Conservation (phyloP, 2,329 filamentous ascomycete species). For the Cyanodermella asteris region DNA sequence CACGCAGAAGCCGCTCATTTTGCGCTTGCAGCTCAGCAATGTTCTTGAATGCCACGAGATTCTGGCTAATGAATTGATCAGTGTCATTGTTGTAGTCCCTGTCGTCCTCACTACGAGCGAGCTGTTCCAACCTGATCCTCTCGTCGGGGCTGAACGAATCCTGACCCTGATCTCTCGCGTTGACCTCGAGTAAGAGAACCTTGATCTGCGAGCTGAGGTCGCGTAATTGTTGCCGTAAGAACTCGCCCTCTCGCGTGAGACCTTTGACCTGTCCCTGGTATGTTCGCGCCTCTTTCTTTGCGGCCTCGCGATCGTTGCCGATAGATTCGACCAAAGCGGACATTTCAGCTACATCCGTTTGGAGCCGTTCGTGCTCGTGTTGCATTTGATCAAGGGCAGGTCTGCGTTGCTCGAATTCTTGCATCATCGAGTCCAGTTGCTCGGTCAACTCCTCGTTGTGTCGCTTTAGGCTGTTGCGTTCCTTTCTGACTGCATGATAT, state of each 20-base stretch:
- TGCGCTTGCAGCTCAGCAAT: slow-evolving; percentile 68
- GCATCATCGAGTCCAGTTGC: slow-evolving; percentile 68
- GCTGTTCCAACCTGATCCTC: slow-evolving; percentile 49
- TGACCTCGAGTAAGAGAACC: slow-evolving; percentile 68
- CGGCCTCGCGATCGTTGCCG: slow-evolving; percentile 56
- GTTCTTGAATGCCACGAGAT: slow-evolving; percentile 74
- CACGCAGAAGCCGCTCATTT: slow-evolving; percentile 63
- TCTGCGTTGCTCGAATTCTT: slow-evolving; percentile 61
- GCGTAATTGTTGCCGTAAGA: slow-evolving; percentile 66
- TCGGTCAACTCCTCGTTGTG: slow-evolving; percentile 51
- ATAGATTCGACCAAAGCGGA: slow-evolving; percentile 67
- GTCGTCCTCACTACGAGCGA: slow-evolving; percentile 53
- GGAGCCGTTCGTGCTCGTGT: slow-evolving; percentile 57
- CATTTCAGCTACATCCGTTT: slow-evolving; percentile 62
- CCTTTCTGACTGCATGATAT: too few relatives aligned
- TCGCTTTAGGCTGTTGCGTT: slow-evolving; percentile 36
- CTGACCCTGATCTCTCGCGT: slow-evolving; percentile 59
- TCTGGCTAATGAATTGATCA: slow-evolving; percentile 70
- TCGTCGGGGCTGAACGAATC: slow-evolving; percentile 51
- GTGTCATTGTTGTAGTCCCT: slow-evolving; percentile 58
- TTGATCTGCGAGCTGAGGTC: slow-evolving; percentile 82
- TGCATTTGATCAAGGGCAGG: slow-evolving; percentile 77
- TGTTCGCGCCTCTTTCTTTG: slow-evolving; percentile 57
- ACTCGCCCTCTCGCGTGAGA: slow-evolving; percentile 43
- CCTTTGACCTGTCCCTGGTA: slow-evolving; percentile 50